Evolutionary conservation across 495 filamentous ascomycete genomes (phyloP).

Genomic region (Thermochaetoides thermophila): DNA sequence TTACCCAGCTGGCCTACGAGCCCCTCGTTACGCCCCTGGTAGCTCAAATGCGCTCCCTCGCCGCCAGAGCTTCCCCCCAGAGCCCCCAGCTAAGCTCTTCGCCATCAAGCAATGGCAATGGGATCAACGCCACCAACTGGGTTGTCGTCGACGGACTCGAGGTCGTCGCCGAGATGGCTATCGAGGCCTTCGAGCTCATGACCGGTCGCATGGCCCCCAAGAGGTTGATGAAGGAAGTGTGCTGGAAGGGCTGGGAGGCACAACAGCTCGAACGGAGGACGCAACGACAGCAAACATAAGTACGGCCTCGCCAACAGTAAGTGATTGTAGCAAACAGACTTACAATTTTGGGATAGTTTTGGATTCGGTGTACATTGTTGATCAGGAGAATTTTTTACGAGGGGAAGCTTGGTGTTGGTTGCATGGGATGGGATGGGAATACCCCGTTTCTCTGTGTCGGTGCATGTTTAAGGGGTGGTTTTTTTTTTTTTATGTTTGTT

Average conservation of each 20-base stretch:
- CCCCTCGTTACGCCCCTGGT: conserved; percentile 58
- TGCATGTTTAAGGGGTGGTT: no score
- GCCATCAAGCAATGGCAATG: no score
- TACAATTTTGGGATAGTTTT: no score
- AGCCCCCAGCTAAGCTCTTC: no score
- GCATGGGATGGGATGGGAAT: no score
- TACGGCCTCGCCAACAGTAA: background rate
- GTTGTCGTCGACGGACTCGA: conserved; percentile 69
- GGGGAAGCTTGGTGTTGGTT: no score
- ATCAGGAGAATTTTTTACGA: no score
- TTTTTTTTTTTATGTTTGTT: no score
- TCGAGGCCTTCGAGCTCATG: conserved; percentile 72
- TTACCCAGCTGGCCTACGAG: conserved; percentile 49
- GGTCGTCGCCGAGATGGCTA: conserved; percentile 66
- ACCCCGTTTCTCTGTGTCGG: no score
- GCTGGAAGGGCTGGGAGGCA: conserved; percentile 26
- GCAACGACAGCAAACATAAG: background rate
- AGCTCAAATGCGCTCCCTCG: conserved; percentile 40
- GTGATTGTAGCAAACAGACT: no score
- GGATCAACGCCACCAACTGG: no score
- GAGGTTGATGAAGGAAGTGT: conserved; percentile 48
- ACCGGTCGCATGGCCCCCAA: conserved; percentile 69
- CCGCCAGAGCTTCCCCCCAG: conserved; percentile 40
- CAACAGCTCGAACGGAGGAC: conserved; percentile 12
- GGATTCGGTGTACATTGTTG: no score